Evolutionary conservation across 768 basidiomycete species (phyloP), one percentile per base, ranked within the genome.

Genomic region (Russula earlei): DNA sequence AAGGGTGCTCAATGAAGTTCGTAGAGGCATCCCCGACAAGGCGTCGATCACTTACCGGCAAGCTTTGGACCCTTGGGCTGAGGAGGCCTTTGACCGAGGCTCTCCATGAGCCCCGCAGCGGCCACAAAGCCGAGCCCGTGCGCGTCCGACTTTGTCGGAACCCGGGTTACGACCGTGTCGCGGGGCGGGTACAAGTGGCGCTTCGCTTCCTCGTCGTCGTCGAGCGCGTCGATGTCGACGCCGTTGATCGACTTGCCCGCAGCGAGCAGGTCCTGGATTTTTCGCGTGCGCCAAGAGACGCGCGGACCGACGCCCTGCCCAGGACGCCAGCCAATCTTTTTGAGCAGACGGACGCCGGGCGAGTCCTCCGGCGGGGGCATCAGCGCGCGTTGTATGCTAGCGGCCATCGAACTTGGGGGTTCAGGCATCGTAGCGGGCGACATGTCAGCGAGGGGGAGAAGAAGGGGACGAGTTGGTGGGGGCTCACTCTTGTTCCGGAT

Each of bases 261-360:
- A 27, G 63, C 68, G 55, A 79, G 79, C 12, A 77, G 68, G 67
- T 88, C 83, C 67, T 94, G 90, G 17, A 80, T 70, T 61, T 79
- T 82, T 42, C 87, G 82, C 65, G 89, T 83, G 34, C 81, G 77
- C 60, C 85, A 78, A 5, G 90, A 82, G 29, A 98, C 75, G 11
- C 95, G 80, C 4, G 94, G 92, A 0, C 95, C 96, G 19, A 98
- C 82, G 12, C 95, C 96, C 70, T 94, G 92, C 1, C 94, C 96
- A 0, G 83, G 70, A 40, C 85, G 76, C 95, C 96, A 97, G 0
- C 96, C 95, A 86, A 97, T 93, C 71, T 91, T 94, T 72, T 84
- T 86, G 52, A 99, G 77, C 7, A 98, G 82, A 34, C 82, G 82
- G 3, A 88, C 84, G 0, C 95, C 95, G 25, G 83, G 77, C 2